Percentiles rank a stretch among this genome's conserved stretches.
These are phyloP conservation scores for Psilocybe tampanensis DNA, from an alignment of 768 basidiomycete genomes.

Conservation along the genomic window DNA sequence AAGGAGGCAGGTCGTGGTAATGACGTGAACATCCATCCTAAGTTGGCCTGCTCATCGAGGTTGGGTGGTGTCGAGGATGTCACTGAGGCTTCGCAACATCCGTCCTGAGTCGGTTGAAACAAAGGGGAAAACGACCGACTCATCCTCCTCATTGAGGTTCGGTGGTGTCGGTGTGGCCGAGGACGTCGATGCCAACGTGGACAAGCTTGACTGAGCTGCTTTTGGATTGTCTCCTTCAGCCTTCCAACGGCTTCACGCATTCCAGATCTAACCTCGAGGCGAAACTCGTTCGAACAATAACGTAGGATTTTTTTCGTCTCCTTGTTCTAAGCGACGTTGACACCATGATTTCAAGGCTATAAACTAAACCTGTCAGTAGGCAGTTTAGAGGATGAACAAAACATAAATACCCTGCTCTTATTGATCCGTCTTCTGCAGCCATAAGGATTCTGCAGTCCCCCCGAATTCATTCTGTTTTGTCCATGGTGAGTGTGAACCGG, in stretches of 20 bases:
- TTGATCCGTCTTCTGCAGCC: conserved; percentile 81
- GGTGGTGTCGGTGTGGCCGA: no score
- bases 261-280: conserved; percentile 66
- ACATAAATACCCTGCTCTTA: conserved; percentile 65
- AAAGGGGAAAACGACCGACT: no score
- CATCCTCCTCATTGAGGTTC: no score
- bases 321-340: conserved; percentile 84
- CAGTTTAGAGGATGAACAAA: not conserved
- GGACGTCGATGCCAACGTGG: no score
- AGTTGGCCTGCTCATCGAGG: no score
- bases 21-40: no score
- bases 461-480: conserved; percentile 81
- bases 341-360: conserved; percentile 87
- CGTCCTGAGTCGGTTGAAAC: no score
- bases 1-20: no score
- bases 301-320: conserved; percentile 87
- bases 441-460: conserved; percentile 86
- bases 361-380: not conserved
- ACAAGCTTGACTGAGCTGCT: no score
- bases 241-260: conserved; percentile 76
- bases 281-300: conserved; percentile 85
- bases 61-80: no score
- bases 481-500: conserved; percentile 90
- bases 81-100: no score
- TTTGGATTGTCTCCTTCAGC: no score